Conservation (phyloP, 345 rosid species). For the Lumnitzera racemosa region DNA sequence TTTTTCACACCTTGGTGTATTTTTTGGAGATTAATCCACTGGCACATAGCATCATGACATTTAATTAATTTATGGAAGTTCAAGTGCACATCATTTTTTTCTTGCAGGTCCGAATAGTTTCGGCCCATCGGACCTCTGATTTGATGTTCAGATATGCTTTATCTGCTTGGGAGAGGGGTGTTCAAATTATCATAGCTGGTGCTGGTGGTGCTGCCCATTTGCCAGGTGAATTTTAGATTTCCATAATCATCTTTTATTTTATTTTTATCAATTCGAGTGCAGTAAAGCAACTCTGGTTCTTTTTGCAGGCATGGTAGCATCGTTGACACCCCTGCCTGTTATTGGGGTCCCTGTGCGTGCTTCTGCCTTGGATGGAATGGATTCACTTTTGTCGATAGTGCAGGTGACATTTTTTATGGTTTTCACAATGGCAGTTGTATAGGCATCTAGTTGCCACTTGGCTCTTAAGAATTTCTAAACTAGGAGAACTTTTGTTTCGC, state of each 20-base stretch:
- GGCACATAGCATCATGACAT: not conserved
- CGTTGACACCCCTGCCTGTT: slow-evolving; percentile 86
- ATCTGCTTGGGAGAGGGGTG: slow-evolving; percentile 58
- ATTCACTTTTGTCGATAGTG: slow-evolving; percentile 89
- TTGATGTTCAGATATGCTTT: slow-evolving; percentile 80
- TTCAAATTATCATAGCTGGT: slow-evolving; percentile 86
- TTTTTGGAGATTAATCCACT: not conserved
- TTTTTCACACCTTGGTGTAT: not conserved
- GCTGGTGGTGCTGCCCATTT: slow-evolving; percentile 99
- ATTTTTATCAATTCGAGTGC: not conserved
- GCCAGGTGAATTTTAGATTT: slow-evolving; percentile 43
- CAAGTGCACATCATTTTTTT: too few species aligned
- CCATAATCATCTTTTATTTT: not conserved
- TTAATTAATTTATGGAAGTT: too few species aligned
- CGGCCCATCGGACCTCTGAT: slow-evolving; percentile 92
- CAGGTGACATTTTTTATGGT: slow-evolving; percentile 39
- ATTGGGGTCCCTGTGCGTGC: slow-evolving; percentile 90
- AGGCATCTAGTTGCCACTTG: not conserved
- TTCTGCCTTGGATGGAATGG: slow-evolving; percentile 77
- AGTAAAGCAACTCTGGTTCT: slow-evolving; percentile 4
- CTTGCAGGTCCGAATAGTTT: slow-evolving; percentile 68
- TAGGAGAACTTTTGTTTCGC: not conserved
- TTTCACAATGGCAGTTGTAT: not conserved
- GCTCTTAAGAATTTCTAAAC: not conserved
- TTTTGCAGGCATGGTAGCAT: slow-evolving; percentile 84